Evolutionary conservation across 257 asterid species (phyloP).

Genomic region (Scutellaria galericulata): DNA sequence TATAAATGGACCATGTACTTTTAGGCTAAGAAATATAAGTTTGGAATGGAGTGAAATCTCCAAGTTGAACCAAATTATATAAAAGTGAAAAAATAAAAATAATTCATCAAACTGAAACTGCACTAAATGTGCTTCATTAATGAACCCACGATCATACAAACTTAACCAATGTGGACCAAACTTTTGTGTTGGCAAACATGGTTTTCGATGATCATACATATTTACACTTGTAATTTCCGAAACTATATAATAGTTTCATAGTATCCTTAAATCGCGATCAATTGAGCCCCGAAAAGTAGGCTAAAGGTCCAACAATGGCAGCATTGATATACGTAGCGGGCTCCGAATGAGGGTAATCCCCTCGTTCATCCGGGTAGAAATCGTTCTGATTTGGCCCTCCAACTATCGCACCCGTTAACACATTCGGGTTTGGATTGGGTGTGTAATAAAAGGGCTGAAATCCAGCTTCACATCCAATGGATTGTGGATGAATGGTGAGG

Average conservation of each 20-base stretch:
- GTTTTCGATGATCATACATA: constrained; percentile 30
- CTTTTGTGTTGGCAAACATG: constrained; percentile 11
- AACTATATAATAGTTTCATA: background rate
- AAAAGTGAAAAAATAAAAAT: too few relatives aligned
- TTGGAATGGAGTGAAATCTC: too few relatives aligned
- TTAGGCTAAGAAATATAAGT: too few relatives aligned
- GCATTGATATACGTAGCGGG: constrained; percentile 91
- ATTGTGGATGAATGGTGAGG: constrained; percentile 44
- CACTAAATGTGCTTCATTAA: background rate
- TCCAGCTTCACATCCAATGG: constrained; percentile 70
- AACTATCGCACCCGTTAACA: constrained; percentile 64
- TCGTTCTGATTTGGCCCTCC: constrained; percentile 92
- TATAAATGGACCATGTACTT: too few relatives aligned
- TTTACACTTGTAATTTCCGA: constrained; percentile 32
- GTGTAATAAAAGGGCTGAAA: constrained; percentile 64
- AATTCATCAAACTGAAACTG: background rate
- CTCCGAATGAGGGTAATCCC: constrained; percentile 75
- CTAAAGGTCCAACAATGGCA: constrained; percentile 82
- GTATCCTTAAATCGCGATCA: background rate
- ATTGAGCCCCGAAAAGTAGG: constrained; percentile 57
- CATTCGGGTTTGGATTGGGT: constrained; percentile 65
- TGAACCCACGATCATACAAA: background rate
- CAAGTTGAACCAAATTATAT: too few relatives aligned
- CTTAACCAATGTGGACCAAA: background rate
- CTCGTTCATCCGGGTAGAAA: constrained; percentile 69